Evolutionary conservation across 2,329 filamentous ascomycete species (phyloP), one percentile per base, ranked within the genome.

Genomic region (Fusarium sp.): DNA sequence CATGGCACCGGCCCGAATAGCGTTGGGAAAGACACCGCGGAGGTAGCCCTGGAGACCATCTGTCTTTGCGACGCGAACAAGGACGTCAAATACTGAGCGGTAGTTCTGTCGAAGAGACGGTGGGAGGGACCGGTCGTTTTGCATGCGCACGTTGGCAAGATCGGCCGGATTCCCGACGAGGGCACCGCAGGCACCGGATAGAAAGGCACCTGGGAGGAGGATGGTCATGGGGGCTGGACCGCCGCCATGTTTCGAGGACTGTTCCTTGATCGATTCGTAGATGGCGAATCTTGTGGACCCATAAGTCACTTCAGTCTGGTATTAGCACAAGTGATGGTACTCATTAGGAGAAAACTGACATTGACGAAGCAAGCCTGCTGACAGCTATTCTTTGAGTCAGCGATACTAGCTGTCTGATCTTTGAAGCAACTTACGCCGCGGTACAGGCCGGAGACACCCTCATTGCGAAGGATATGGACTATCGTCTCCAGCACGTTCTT

Each of bases 81-180:
- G 59, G 3, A 58, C 70, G 33, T 73, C 68, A 29, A 73, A 33
- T 11, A 71, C 65, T 22, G 56, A 60, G 36, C 59, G 58, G 47
- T 73, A 71, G 38, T 73, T 73, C 5, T 66, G 65, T 2, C 68
- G 58, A 16, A 63, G 65, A n/a, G 62, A 60, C 2, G 59, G 5
- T 1, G 62, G 58, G 2, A 71, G 35, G 8, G 70, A 66, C 14
- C 35, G 66, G 40, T 71, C 70, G 31, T 71, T 68, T 59, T 71
- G 70, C 70, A 73, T 71, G 16, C 70, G 68, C 9, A 71, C 59
- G 38, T 73, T 73, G 52, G 65, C 52, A 22, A 73, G 68, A 20
- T 66, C 68, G 18, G 65, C 58, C 2, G 68, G 65, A 25, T 68
- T 73, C 3, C 68, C 68, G 5, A 69, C 54, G 6, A 73, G 20